Evolutionary conservation across 371 early-diverging fungal genomes (phyloP), one percentile per base, ranked within the genome.

Genomic region (Chytridium lagenaria): DNA sequence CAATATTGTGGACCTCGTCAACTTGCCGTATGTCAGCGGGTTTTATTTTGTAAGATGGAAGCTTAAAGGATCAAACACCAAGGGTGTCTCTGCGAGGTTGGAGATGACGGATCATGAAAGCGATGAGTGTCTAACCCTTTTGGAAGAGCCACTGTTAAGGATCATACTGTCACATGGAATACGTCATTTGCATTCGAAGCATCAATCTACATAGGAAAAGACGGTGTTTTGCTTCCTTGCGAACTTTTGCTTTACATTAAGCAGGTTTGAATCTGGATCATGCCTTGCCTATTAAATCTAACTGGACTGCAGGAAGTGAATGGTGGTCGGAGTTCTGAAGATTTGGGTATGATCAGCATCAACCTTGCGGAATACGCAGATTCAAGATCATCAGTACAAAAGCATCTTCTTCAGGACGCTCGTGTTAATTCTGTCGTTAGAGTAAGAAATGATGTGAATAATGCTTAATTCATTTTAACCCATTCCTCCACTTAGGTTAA

Each of bases 21-120:
- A 87, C 75, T 83, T 91, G 37, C 91, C 91, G 34, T 85, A 89
- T 50, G 87, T 90, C 30, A 82, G 84, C 63, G 91, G 91, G 28
- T 80, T 83, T 49, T 91, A 88, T 76, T 90, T 82, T 77, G 84
- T 84, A 55, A 90, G 88, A 69, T 90, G 90, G 89, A 86, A 81
- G 65, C 73, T 89, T 38, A 84, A 85, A 69, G 86, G 86, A 36
- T 77, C 82, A 2, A 81, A 79, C 44, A 51, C 81, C 1, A 75
- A 74, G 30, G 87, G 88, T 1, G 61, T 77, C n/a, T 88, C 87
- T 50, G 76, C 68, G 49, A 84, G 85, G 90, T 87, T 77, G 37
- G 59, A 59, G 5, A 34, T 26, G 1, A 38, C 68, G 50, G 37
- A 5, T 5, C 1, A 50, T 16, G 59, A 49, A 65, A 34, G 23